Base-by-base conservation (phyloP, 1,284 basidiomycete species). In the Rhodotorula sp. region DNA sequence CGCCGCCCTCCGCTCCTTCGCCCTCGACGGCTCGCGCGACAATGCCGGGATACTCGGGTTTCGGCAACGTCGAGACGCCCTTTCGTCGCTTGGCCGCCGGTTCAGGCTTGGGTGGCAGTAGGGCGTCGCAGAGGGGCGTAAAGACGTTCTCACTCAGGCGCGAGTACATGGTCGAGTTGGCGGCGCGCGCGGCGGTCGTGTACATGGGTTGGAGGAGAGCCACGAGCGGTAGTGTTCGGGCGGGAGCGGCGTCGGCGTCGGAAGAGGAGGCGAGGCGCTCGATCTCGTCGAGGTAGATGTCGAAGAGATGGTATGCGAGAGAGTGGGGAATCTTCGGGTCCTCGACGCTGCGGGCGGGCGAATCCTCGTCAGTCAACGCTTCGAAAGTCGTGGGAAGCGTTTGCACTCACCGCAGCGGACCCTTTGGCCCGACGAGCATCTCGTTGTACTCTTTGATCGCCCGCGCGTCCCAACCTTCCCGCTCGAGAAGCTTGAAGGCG, bases 211-310 rank as follows among this genome's bases (percentile, higher is more conserved):
- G 76, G 49, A 93, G 79, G 29, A 94, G 76, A 0, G 81, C 80
- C 13, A 82, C 77, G 15, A 93, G 80, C 8, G 90, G 91, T 2
- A 17, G 81, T 20, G 36, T 4, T 24, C 44, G 62, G n/a, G 15
- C 4, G 6, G 53, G 53, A 10, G 32, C 4, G 27, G 48, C 24
- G n/a, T 52, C 11, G 1, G 46, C 9, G 34, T 24, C 78, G 68
- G 27, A 73, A 72, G 30, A 58, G 60, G 52, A 79, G 64, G 44
- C 79, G 64, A 10, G 78, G 78, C 90, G 92, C 78, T 97, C 87
- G 39, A 99, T 85, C 80, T 99, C 95, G 74, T 91, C 89, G 13
- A 96, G 80, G 81, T 92, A 97, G 58, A 98, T 88, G 79, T 99
- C 95, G 32, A 88, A 84, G 13, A 99, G 79, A 79, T 99, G 95